These are phyloP conservation scores for Manihot esculenta DNA, from an alignment of 441 rosid species.

Conservation along the genomic window DNA sequence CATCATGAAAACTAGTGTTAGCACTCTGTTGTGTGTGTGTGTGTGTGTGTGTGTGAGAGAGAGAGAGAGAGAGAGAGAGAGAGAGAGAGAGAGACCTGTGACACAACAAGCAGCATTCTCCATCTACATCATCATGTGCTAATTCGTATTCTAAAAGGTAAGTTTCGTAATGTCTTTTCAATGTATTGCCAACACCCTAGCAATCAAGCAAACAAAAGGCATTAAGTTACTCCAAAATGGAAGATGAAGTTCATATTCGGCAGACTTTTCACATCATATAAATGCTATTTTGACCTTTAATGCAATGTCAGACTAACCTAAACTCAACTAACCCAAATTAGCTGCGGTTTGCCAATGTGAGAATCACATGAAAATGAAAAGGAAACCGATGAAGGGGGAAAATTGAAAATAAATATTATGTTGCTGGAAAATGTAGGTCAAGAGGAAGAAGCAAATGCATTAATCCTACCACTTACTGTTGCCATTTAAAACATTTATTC, in stretches of 20 bases:
- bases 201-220: constrained; percentile 13
- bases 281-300: background rate
- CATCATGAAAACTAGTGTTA: background rate
- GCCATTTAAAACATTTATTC: too few relatives aligned
- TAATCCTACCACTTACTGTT: too few relatives aligned
- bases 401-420: too few relatives aligned
- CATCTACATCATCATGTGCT: constrained; percentile 99
- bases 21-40: background rate
- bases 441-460: too few relatives aligned
- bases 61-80: constrained; percentile 18
- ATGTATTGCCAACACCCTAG: constrained; percentile 97
- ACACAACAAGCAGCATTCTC: constrained; percentile 97
- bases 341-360: too few relatives aligned
- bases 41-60: background rate
- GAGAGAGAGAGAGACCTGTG: constrained; percentile 54
- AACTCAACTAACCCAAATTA: too few relatives aligned
- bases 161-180: constrained; percentile 96
- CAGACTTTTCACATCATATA: background rate
- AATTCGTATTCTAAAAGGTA: constrained; percentile 92
- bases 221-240: background rate
- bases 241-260: too few relatives aligned
- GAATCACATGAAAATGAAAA: too few relatives aligned
- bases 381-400: too few relatives aligned
- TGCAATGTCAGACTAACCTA: too few relatives aligned
- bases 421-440: too few relatives aligned